Evolutionary conservation across 352 stramenopile genomes (phyloP).

Genomic region (Phytophthora parvispora): DNA sequence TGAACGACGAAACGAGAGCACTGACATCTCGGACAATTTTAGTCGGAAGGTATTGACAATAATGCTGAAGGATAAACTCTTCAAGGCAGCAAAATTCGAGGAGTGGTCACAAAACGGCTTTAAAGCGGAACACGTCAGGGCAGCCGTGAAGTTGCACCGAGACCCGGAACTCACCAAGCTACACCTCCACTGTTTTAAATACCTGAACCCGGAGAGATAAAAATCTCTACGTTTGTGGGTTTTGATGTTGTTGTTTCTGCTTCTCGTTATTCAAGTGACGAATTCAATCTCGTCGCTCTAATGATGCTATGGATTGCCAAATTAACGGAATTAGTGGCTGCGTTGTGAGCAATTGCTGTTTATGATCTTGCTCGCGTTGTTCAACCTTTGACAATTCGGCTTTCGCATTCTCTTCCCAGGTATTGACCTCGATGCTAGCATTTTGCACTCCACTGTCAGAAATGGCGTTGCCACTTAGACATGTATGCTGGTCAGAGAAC

Average conservation of each 20-base stretch:
- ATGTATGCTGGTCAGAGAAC: background rate
- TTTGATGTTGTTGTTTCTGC: no score
- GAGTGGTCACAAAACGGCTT: background rate
- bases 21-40: background rate
- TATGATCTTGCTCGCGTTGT: background rate
- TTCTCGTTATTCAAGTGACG: no score
- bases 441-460: background rate
- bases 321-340: background rate
- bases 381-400: conserved; percentile 2
- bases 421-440: background rate
- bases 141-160: background rate
- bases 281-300: no score
- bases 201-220: background rate
- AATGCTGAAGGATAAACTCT: background rate
- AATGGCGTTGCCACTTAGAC: background rate
- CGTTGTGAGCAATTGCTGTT: background rate
- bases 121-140: background rate
- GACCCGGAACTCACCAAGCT: background rate
- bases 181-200: background rate
- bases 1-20: background rate
- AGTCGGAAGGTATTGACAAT: background rate
- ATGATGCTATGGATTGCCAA: conserved; percentile 10
- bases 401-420: background rate
- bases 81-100: background rate
- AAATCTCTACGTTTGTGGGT: no score